A percentile compares a stretch with the other conserved stretches of the same genome.
Evolutionary conservation across 139 green algal genomes (phyloP).

Genomic region (Chloropicon primus): DNA sequence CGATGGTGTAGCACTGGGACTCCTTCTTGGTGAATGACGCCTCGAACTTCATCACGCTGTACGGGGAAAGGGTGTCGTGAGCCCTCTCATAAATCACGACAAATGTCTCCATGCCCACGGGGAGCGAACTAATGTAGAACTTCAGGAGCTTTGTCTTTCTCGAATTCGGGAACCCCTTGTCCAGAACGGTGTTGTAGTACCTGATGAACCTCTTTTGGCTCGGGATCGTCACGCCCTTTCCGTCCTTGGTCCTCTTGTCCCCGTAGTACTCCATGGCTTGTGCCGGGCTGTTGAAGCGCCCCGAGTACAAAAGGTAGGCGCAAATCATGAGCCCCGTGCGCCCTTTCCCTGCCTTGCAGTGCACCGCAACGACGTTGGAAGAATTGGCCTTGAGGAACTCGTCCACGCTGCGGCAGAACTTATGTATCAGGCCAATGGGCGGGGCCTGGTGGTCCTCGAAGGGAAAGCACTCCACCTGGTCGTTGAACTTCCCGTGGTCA

Average conservation of each 20-base stretch:
- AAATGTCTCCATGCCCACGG: neutral
- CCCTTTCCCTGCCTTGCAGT: slow-evolving; percentile 68
- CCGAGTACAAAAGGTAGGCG: slow-evolving; percentile 35
- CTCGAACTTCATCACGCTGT: neutral
- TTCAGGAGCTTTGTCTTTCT: neutral
- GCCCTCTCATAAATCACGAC: neutral
- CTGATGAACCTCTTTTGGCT: slow-evolving; percentile 39
- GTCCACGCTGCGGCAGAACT: slow-evolving; percentile 33
- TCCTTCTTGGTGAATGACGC: neutral
- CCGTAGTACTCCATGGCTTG: slow-evolving; percentile 30
- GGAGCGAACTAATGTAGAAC: neutral
- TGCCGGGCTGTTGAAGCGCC: slow-evolving; percentile 7
- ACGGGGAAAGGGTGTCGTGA: neutral
- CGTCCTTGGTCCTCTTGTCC: slow-evolving; percentile 27
- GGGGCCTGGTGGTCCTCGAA: slow-evolving; percentile 52
- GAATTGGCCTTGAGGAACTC: slow-evolving; percentile 26
- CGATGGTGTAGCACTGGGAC: neutral
- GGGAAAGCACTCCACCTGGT: slow-evolving; percentile 27
- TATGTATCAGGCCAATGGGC: slow-evolving; percentile 28
- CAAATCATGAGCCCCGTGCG: slow-evolving; percentile 54
- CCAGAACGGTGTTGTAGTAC: neutral
- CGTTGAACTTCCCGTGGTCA: slow-evolving; percentile 16
- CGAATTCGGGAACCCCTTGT: neutral
- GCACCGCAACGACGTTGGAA: slow-evolving; percentile 36
- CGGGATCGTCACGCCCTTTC: slow-evolving; percentile 41